Conservation (phyloP, 768 basidiomycete species). For the Tricholoma hemisulphureum region DNA sequence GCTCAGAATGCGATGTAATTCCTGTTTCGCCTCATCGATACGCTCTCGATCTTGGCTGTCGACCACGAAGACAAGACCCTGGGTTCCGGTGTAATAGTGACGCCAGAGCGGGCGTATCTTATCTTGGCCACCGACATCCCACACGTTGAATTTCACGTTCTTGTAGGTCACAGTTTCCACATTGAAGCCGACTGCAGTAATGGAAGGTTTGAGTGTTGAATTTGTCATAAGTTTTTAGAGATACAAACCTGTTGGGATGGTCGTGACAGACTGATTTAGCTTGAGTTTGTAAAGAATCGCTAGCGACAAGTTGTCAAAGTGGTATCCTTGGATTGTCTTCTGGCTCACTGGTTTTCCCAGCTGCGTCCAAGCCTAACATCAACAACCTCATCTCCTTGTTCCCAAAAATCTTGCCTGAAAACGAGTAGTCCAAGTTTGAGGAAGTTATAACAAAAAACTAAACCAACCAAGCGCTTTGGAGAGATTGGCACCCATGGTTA, state of each 20-base stretch:
- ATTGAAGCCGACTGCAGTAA: slow-evolving; percentile 84
- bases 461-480: slow-evolving; percentile 76
- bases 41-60: slow-evolving; percentile 95
- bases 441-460: slow-evolving; percentile 2
- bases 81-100: slow-evolving; percentile 99
- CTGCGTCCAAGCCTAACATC: slow-evolving; percentile 97
- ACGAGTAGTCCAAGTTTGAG: slow-evolving; percentile 12
- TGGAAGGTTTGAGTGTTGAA: slow-evolving; percentile 5
- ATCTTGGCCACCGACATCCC: slow-evolving; percentile 99
- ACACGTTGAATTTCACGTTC: slow-evolving; percentile 93
- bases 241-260: slow-evolving; percentile 86
- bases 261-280: slow-evolving; percentile 97
- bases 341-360: slow-evolving; percentile 92
- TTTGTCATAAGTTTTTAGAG: not conserved
- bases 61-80: slow-evolving; percentile 97
- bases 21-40: slow-evolving; percentile 94
- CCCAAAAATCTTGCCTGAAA: slow-evolving; percentile 85
- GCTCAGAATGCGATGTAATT: slow-evolving; percentile 92
- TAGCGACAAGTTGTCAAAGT: slow-evolving; percentile 30
- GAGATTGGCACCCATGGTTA: slow-evolving; percentile 80
- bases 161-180: slow-evolving; percentile 99
- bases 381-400: slow-evolving; percentile 99
- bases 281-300: slow-evolving; percentile 99
- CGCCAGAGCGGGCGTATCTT: slow-evolving; percentile 98
- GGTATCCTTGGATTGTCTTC: not conserved